Evolutionary conservation across 176 grass and related monocot genomes (phyloP).

Genomic region (Cenchrus americanus): DNA sequence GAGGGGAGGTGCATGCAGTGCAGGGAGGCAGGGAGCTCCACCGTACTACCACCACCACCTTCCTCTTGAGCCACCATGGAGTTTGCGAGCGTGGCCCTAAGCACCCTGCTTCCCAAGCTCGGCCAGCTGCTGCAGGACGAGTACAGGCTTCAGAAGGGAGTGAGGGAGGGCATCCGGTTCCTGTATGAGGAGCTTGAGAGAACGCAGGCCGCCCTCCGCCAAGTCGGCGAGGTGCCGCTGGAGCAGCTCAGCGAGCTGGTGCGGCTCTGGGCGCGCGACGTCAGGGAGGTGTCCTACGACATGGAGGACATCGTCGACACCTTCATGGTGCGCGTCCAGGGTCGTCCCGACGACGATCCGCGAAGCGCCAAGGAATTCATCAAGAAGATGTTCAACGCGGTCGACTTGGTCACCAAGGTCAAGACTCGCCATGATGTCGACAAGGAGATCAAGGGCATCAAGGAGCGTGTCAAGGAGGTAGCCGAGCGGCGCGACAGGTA

Average conservation of each 20-base stretch:
- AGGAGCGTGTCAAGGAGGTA: background rate
- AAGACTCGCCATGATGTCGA: background rate
- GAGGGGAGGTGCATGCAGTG: too few relatives aligned
- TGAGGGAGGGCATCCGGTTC: background rate
- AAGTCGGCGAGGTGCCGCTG: background rate
- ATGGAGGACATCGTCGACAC: conserved; percentile 19
- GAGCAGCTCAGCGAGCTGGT: background rate
- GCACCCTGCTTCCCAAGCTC: background rate
- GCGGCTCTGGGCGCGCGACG: background rate
- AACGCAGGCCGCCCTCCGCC: background rate
- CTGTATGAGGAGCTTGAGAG: background rate
- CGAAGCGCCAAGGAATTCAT: background rate
- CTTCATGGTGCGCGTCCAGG: background rate
- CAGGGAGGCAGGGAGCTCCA: too few relatives aligned
- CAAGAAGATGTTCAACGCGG: background rate
- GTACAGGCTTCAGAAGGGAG: background rate
- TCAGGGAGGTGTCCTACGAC: conserved; percentile 9
- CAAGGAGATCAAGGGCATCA: background rate
- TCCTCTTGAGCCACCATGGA: too few relatives aligned
- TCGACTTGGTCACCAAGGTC: background rate
- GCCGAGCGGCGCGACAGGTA: background rate
- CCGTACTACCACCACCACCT: too few relatives aligned
- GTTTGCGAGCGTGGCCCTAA: background rate
- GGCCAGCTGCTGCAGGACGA: background rate
- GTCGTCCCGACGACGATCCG: background rate